Evolutionary conservation across 768 basidiomycete species (phyloP).

Genomic region (Boletus reticuloceps): DNA sequence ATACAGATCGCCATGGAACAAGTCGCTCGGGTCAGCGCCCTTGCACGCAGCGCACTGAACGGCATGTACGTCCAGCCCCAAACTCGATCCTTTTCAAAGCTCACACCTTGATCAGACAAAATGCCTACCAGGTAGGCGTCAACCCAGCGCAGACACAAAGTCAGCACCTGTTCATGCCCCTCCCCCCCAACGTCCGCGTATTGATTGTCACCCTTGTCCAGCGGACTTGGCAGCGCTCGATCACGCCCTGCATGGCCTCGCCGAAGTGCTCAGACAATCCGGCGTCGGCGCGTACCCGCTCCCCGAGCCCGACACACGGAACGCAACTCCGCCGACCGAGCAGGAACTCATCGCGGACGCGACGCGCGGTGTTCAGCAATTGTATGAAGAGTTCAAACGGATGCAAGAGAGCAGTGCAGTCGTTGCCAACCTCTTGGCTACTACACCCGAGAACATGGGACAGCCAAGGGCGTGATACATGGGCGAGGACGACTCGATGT

Average conservation of each 20-base stretch:
- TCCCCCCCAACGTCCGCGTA: not conserved
- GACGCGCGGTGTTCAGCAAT: slow-evolving; percentile 39
- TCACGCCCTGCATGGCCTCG: slow-evolving; percentile 44
- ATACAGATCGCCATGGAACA: slow-evolving; percentile 47
- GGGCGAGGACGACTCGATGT: not conserved
- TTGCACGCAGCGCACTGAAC: slow-evolving; percentile 46
- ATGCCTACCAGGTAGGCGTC: slow-evolving; percentile 56
- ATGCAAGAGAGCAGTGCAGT: slow-evolving; percentile 57
- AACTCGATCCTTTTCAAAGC: not conserved
- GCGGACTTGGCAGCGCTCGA: slow-evolving; percentile 52
- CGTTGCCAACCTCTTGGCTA: slow-evolving; percentile 42
- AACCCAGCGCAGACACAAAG: slow-evolving; percentile 57
- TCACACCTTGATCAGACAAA: slow-evolving; percentile 41
- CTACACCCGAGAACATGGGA: slow-evolving; percentile 24
- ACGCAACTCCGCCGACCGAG: slow-evolving; percentile 37
- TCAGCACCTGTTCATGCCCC: slow-evolving; percentile 20
- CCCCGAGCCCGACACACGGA: slow-evolving; percentile 26
- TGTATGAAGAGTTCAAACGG: slow-evolving; percentile 51
- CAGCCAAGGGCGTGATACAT: slow-evolving; percentile 10
- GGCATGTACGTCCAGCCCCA: slow-evolving; percentile 47
- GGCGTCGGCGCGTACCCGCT: slow-evolving; percentile 70
- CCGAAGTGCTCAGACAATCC: slow-evolving; percentile 49
- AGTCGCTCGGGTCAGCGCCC: slow-evolving; percentile 45
- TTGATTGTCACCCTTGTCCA: slow-evolving; percentile 10
- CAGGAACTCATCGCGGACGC: slow-evolving; percentile 45